Conservation (phyloP, 1,284 basidiomycete genomes). For the Phylloporus sp. region DNA sequence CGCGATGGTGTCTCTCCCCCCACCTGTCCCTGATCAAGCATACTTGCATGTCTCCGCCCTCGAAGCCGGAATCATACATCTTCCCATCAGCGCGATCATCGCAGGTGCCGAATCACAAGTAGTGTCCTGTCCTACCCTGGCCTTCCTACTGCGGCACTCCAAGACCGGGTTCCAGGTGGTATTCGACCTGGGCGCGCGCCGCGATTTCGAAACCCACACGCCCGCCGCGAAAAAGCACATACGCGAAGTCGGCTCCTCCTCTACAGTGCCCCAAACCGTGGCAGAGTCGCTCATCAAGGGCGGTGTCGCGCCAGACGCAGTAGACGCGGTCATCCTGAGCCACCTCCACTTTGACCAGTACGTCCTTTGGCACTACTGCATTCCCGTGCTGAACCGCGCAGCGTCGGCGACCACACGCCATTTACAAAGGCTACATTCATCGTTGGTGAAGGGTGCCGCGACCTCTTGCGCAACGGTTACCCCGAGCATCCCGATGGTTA, state of each 20-base stretch:
- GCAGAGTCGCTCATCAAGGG: neutral
- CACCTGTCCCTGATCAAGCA: slow-evolving; percentile 4
- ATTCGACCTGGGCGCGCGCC: slow-evolving; percentile 63
- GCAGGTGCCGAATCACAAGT: slow-evolving; percentile 42
- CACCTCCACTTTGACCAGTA: slow-evolving; percentile 57
- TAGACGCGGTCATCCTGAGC: slow-evolving; percentile 46
- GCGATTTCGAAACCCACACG: slow-evolving; percentile 53
- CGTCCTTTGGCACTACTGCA: slow-evolving; percentile 4
- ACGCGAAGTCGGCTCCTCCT: slow-evolving; percentile 37
- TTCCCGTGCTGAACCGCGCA: slow-evolving; percentile 9
- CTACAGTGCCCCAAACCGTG: slow-evolving; percentile 21
- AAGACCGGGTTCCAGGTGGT: slow-evolving; percentile 48
- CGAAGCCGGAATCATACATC: slow-evolving; percentile 51
- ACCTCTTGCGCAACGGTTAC: slow-evolving; percentile 48
- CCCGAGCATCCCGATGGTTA: slow-evolving; percentile 48
- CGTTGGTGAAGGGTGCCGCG: slow-evolving; percentile 47
- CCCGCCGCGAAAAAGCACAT: slow-evolving; percentile 41
- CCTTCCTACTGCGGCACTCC: slow-evolving; percentile 58
- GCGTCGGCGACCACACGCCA: slow-evolving; percentile 52
- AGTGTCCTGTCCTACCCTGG: slow-evolving; percentile 38
- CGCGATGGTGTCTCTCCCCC: slow-evolving; percentile 14
- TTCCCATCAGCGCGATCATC: slow-evolving; percentile 49
- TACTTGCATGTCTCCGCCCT: slow-evolving; percentile 53
- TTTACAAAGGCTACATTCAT: slow-evolving; percentile 59
- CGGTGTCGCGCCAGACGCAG: neutral